These are phyloP conservation scores for Pisolithus orientalis DNA, from an alignment of 768 basidiomycete species.

Conservation along the genomic window DNA sequence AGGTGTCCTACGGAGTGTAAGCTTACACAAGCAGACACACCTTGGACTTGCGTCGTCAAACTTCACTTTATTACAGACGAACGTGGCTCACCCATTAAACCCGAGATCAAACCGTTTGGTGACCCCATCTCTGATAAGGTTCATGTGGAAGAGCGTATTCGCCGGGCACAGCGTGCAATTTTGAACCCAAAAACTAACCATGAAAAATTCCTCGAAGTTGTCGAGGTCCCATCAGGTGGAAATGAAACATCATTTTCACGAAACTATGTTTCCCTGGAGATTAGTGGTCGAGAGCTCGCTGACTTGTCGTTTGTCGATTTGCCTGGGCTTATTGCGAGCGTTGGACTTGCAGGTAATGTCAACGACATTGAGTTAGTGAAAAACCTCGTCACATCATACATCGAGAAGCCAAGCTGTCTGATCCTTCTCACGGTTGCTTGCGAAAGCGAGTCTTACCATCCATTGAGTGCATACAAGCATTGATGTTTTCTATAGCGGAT, in stretches of 20 bases:
- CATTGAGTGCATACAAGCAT: constrained; percentile 16
- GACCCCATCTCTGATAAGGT: constrained; percentile 41
- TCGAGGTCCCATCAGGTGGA: constrained; percentile 3
- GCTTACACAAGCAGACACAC: constrained; percentile 32
- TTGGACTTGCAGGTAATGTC: constrained; percentile 40
- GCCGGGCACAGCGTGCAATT: constrained; percentile 60
- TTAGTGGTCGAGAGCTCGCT: constrained; percentile 52
- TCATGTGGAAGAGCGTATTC: constrained; percentile 59
- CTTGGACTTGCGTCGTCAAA: constrained; percentile 49
- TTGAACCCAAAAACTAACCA: constrained; percentile 43
- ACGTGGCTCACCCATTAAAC: constrained; percentile 30
- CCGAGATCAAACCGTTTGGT: constrained; percentile 39
- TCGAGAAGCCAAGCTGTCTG: constrained; percentile 60
- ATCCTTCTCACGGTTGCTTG: constrained; percentile 59
- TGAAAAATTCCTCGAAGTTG: constrained; percentile 10
- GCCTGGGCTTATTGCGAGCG: constrained; percentile 58
- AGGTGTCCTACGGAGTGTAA: constrained; percentile 58
- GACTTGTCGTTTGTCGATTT: constrained; percentile 64
- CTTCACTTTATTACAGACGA: constrained; percentile 39
- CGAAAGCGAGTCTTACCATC: constrained; percentile 14
- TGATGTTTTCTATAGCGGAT: constrained; percentile 49
- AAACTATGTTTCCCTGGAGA: constrained; percentile 52
- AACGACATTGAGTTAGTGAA: constrained; percentile 41
- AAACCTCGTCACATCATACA: constrained; percentile 26
- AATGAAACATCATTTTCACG: constrained; percentile 39